Evolutionary conservation across 2,329 filamentous ascomycete genomes (phyloP), one percentile per base, ranked within the genome.

Genomic region (Fusarium veterinarium): DNA sequence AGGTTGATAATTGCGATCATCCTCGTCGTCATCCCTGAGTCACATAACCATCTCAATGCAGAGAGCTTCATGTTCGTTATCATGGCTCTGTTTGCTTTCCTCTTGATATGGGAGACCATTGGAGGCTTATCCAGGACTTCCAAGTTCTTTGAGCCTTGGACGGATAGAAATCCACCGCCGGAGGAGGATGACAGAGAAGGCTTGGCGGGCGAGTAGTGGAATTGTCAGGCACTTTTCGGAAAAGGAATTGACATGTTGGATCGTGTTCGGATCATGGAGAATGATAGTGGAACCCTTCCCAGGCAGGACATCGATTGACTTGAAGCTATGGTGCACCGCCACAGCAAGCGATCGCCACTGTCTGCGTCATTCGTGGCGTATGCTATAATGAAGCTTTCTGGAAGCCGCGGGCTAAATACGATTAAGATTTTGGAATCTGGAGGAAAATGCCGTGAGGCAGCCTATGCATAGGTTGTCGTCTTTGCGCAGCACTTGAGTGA

Each of bases 51-150:
- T n/a, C 74, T 82, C 12, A 74, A 72, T 30, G 73, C 80, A 3
- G 79, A 78, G 40, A 68, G 79, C 31, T 80, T 85, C 37, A 79
- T 86, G 73, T 81, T 80, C 8, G 79, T 84, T 12, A 77, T 85
- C 44, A 85, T 84, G 83, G 79, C 80, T 3, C 74, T 86, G 20
- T 80, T 86, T 59, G 82, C 81, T 2, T 81, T 84, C 61, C 76
- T 83, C 8, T 71, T 84, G 7, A 69, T 86, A 14, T 86, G 84
- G 84, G 85, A 86, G 75, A 86, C 82, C 25, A 61, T 85, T 11
- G 81, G 80, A 4, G 80, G 81, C 2, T 38, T 82, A 38, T 73
- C 77, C 14, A 79, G 75, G 59, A 75, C 75, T 5, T 75, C 80
- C 0, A 67, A 67, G 23, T 25, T 82, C 6, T 80, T 81, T 67